Base-by-base conservation (phyloP, 2,329 filamentous ascomycete species). In the Phyllachora maydis region DNA sequence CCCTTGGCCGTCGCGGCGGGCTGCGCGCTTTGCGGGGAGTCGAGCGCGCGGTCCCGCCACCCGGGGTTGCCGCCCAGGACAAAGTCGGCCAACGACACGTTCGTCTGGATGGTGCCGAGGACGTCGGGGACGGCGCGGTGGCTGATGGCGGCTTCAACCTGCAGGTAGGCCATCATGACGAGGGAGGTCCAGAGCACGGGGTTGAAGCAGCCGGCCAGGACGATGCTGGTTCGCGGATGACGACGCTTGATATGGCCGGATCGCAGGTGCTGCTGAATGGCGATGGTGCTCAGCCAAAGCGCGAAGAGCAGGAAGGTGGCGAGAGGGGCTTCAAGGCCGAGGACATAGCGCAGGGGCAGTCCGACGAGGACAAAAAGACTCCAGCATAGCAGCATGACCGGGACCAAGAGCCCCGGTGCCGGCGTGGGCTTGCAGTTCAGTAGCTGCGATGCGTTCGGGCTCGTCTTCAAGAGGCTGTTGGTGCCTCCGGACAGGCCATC, bases 171-270 rank as follows among this genome's bases (percentile, higher is more conserved):
- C 14, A 49, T 47, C 40, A 56, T 49, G 16, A 42, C 31, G 5
- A 59, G 40, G 0, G 54, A 56, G 2, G 52, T 56, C 27, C 51
- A 40, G 8, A 63, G 43, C 1, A 63, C 56, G 0, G 57, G 47
- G 25, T 62, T 61, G 29, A 54, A 43, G 3, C 52, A 31, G 0
- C 52, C 56, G 2, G 45, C 39, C 3, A 56, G 23, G 3, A 45
- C 24, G 4, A 31, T 35, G 16, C 16, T 17, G 6, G 16, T 6
- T 6, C 16, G 6, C 6, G 16, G 16, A 9, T 17, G 16, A 0
- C 18, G 10, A 1, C 25, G 15, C 2, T 23, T 26, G n/a, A n/a
- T n/a, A n/a, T n/a, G n/a, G n/a, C n/a, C n/a, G n/a, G n/a, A n/a
- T n/a, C n/a, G n/a, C 3, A 30, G 41, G 0, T 19, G 10, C 1